Evolutionary conservation across 106 monocot species (phyloP).

Genomic region (Xerophyta viscosa): DNA sequence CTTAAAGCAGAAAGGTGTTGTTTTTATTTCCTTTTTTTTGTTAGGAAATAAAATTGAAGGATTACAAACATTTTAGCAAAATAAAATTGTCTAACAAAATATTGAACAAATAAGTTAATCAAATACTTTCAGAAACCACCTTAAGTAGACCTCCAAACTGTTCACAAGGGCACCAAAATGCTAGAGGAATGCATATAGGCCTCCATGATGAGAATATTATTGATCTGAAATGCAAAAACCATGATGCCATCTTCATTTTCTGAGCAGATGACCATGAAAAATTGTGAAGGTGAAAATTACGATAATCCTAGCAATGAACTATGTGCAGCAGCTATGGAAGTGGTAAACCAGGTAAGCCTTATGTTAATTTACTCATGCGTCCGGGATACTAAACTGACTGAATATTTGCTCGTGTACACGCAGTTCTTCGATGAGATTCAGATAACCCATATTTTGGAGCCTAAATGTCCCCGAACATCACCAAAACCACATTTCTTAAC

Average conservation of each 20-base stretch:
- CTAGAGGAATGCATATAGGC: background rate
- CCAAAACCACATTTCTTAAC: background rate
- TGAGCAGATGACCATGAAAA: slow-evolving; percentile 6
- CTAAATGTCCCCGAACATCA: slow-evolving; percentile 4
- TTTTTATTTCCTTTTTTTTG: too few species aligned
- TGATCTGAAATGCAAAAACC: background rate
- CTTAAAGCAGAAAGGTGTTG: background rate
- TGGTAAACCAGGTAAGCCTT: slow-evolving; percentile 1
- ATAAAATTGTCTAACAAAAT: too few species aligned
- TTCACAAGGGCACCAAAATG: background rate
- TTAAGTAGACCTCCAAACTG: too few species aligned
- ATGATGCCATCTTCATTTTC: background rate
- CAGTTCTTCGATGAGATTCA: slow-evolving; percentile 17
- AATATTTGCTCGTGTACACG: background rate
- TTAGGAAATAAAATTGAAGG: too few species aligned
- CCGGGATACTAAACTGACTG: background rate
- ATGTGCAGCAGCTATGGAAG: slow-evolving; percentile 5
- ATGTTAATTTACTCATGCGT: background rate
- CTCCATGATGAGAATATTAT: background rate
- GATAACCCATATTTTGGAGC: slow-evolving; percentile 10
- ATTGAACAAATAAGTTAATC: too few species aligned
- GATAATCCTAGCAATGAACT: slow-evolving; percentile 1
- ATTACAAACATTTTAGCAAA: too few species aligned
- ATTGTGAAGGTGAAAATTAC: slow-evolving; percentile 15
- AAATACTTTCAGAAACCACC: too few species aligned